These are phyloP conservation scores for Trametes gibbosa DNA, from an alignment of 768 basidiomycete genomes.

Conservation along the genomic window DNA sequence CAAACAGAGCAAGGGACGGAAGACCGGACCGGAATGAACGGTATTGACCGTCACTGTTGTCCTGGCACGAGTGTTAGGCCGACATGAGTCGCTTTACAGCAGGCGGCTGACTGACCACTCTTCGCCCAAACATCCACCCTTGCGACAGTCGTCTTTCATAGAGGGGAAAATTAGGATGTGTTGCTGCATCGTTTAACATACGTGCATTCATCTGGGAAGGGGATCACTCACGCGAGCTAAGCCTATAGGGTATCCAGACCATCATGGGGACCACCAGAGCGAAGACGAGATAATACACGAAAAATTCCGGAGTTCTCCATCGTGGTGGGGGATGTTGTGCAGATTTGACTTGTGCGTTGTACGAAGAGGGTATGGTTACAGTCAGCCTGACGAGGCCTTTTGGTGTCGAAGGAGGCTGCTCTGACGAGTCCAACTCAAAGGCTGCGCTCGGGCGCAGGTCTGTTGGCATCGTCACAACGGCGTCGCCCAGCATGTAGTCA, in stretches of 20 bases:
- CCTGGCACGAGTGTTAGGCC: slow-evolving; percentile 44
- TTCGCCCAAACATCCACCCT: slow-evolving; percentile 83
- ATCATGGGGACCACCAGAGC: slow-evolving; percentile 66
- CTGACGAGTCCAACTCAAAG: slow-evolving; percentile 22
- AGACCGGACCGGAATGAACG: slow-evolving; percentile 83
- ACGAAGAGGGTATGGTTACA: slow-evolving; percentile 49
- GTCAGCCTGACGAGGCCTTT: slow-evolving; percentile 48
- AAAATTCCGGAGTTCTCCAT: slow-evolving; percentile 84
- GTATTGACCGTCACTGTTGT: slow-evolving; percentile 91
- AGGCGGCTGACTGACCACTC: slow-evolving; percentile 56
- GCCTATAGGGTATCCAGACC: slow-evolving; percentile 67
- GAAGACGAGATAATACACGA: slow-evolving; percentile 65
- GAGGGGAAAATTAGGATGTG: slow-evolving; percentile 68
- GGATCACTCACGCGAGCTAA: slow-evolving; percentile 70
- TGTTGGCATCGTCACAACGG: slow-evolving; percentile 30
- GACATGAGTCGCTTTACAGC: background rate
- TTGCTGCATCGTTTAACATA: slow-evolving; percentile 42
- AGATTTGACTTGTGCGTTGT: slow-evolving; percentile 28
- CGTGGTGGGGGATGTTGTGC: slow-evolving; percentile 41
- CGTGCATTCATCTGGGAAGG: background rate
- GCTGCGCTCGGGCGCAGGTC: slow-evolving; percentile 23
- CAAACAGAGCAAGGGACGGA: slow-evolving; percentile 54
- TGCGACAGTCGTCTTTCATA: slow-evolving; percentile 56
- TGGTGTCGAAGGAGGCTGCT: slow-evolving; percentile 5
- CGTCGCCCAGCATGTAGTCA: slow-evolving; percentile 22